Evolutionary conservation across 2,329 filamentous ascomycete species (phyloP).

Genomic region (Daldinia eschscholtzii): DNA sequence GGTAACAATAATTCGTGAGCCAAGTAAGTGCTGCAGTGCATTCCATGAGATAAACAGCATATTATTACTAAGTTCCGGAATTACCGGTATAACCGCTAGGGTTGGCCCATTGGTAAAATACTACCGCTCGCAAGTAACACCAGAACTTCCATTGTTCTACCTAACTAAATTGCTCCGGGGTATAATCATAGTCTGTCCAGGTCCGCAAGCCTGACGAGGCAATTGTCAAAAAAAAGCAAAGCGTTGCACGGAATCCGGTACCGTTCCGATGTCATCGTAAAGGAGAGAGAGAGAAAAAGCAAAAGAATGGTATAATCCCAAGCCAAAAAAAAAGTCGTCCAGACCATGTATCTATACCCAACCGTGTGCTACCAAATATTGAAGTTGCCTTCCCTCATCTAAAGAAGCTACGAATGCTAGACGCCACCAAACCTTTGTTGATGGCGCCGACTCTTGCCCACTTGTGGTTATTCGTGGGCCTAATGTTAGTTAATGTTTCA

Average conservation of each 20-base stretch:
- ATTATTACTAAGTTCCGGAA: slow-evolving; percentile 12
- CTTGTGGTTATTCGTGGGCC: slow-evolving; percentile 51
- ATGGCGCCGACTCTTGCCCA: slow-evolving; percentile 56
- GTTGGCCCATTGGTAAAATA: neutral
- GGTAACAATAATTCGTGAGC: neutral
- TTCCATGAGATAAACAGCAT: slow-evolving; percentile 7
- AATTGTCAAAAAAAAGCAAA: slow-evolving; percentile 30
- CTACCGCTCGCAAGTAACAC: slow-evolving; percentile 13
- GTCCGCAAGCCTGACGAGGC: slow-evolving; percentile 20
- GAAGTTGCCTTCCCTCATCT: slow-evolving; percentile 52
- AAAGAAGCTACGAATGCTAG: slow-evolving; percentile 61
- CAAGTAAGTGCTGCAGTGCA: slow-evolving; percentile 20
- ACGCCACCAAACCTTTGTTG: slow-evolving; percentile 56
- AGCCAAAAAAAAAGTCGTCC: slow-evolving; percentile 35
- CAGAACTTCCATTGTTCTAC: slow-evolving; percentile 30
- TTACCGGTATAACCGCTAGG: slow-evolving; percentile 5
- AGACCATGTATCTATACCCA: slow-evolving; percentile 40
- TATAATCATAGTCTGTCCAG: slow-evolving; percentile 39
- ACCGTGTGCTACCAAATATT: slow-evolving; percentile 33
- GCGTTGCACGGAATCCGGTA: slow-evolving; percentile 27
- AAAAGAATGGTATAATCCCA: slow-evolving; percentile 44
- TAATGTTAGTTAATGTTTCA: slow-evolving; percentile 46
- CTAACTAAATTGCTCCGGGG: slow-evolving; percentile 38
- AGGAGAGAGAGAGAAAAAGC: slow-evolving; percentile 24
- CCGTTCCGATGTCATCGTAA: slow-evolving; percentile 33